Base-by-base conservation (phyloP, 176 grass and related monocot genomes). In the Bolboschoenus planiculmis region DNA sequence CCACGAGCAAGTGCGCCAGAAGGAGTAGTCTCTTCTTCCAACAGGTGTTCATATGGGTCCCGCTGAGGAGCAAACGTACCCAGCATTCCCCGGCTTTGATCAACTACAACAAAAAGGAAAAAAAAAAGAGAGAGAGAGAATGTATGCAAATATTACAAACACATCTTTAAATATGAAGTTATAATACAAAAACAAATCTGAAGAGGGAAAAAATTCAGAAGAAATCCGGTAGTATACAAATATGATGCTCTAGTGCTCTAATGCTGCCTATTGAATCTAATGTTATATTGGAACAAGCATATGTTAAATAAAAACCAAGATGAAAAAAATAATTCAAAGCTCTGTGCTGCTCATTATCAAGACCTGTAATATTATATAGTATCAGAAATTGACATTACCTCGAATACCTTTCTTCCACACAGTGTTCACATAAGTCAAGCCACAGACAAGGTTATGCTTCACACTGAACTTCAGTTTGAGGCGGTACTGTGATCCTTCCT, bases 1-100 rank as follows among this genome's bases (percentile, higher is more conserved):
- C 87, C 87, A 58, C 78, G 83, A n/a, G 83, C 79, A 44, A 89
- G 83, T 37, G 58, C 24, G 11, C 87, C 87, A 14, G 83, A 89
- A 29, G 87, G 87, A 44, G 87, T 89, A 20, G 83, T 89, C 33
- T 85, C 87, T 85, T 89, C 87, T 85, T 89, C 87, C 3, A 89
- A 73, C 83, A 89, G 78, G 46, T 83, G 83, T 48, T 89, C 83
- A 39, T 85, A 85, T 3, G 68, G 78, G 34, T 77, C 78, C 10
- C 44, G 68, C 35, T 85, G 83, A 78, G 87, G 87, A 78, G 83
- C 83, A 83, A 83, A 89, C 7, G 83, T 83, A 47, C 87, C 87
- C 24, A 89, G 78, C 87, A 89, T 89, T 56, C 78, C 87, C 70
- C 84, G 82, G 56, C 56, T 85, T 85, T 89, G 83, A 89, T 89